phyloP scores from a whole-genome alignment of 1,139 yeast species.

The Kodamaea alishanica region DNA sequence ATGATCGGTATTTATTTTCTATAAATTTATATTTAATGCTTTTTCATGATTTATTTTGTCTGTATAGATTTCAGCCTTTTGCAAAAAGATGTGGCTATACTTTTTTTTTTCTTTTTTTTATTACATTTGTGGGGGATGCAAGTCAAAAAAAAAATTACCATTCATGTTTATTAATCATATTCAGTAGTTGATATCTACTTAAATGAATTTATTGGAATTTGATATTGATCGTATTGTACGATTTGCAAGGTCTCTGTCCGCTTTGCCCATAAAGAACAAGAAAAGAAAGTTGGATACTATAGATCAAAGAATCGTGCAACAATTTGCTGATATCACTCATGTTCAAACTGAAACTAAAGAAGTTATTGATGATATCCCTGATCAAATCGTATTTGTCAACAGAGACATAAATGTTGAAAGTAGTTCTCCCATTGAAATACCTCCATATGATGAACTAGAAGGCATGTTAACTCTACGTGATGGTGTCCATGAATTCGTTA shows the following conservation, averaged over 20 bases:
- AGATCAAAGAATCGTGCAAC: no score
- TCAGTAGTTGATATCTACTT: not conserved
- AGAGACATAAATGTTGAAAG: slow-evolving; percentile 1
- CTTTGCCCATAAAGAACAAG: slow-evolving; percentile 7
- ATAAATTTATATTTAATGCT: no score
- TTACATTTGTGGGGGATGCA: not conserved
- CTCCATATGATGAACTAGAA: not conserved
- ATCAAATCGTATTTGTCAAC: slow-evolving; percentile 3
- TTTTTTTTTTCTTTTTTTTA: not conserved
- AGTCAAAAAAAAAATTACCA: not conserved
- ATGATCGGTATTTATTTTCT: no score
- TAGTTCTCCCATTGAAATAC: slow-evolving; percentile 6
- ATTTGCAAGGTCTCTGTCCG: slow-evolving; percentile 1
- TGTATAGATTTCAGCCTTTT: no score
- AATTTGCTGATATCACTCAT: no score
- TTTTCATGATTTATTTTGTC: no score
- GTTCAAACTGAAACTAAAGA: not conserved
- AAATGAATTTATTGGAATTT: slow-evolving; percentile 10
- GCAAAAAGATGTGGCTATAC: not conserved
- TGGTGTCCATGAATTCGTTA: slow-evolving; percentile 3
- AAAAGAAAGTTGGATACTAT: slow-evolving; percentile 6
- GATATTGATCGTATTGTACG: slow-evolving; percentile 11
- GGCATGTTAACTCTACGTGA: not conserved
- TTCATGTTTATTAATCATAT: no score
- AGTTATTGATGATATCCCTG: not conserved